Evolutionary conservation across 176 grass and related monocot genomes (phyloP).

Genomic region (Cenchrus fungigraminus): DNA sequence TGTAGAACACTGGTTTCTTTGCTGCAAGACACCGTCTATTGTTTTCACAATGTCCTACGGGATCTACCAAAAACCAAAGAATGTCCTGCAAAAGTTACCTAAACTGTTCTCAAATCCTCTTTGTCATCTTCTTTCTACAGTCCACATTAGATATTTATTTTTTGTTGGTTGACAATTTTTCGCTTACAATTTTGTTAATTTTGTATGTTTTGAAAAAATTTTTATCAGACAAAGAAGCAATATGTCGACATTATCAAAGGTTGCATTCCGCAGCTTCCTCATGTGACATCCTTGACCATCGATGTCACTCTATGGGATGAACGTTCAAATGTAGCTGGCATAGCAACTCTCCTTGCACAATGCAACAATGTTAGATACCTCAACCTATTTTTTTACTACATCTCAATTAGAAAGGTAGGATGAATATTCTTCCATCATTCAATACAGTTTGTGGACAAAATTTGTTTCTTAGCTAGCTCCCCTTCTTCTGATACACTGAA

Average conservation of each 20-base stretch:
- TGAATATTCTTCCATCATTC: background rate
- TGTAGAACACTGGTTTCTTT: no score
- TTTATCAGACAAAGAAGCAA: background rate
- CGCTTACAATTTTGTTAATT: background rate
- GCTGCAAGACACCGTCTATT: no score
- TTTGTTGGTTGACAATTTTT: background rate
- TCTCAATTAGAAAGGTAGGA: background rate
- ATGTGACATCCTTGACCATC: background rate
- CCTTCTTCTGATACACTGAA: background rate
- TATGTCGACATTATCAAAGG: background rate
- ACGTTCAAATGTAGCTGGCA: background rate
- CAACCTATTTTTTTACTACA: background rate
- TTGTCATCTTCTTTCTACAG: no score
- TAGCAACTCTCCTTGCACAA: background rate
- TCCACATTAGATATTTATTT: background rate
- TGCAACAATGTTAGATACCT: background rate
- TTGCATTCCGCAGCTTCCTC: background rate
- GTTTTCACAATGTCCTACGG: no score
- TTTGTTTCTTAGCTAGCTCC: background rate
- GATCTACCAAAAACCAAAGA: no score
- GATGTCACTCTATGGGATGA: rapidly evolving
- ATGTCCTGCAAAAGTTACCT: no score
- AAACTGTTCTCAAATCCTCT: no score
- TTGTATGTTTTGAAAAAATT: background rate
- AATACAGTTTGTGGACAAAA: background rate